phyloP scores from a whole-genome alignment of 2,329 filamentous ascomycete genomes.

The Penicillium sp. region DNA sequence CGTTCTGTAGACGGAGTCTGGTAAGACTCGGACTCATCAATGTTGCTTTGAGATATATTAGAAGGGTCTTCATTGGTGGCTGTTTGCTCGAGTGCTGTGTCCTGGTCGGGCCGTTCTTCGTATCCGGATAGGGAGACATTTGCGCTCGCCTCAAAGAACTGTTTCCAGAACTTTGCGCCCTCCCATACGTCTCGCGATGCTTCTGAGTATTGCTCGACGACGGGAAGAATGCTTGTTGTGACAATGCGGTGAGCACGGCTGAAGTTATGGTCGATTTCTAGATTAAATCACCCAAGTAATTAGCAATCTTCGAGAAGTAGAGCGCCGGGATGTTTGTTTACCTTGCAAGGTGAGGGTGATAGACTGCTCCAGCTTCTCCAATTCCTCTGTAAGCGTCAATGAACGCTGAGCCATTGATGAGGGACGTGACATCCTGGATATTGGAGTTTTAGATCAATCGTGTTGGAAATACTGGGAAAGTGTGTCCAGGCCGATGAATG shows the following conservation, averaged over 20 bases:
- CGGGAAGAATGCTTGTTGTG: constrained; percentile 86
- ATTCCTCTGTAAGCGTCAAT: constrained; percentile 87
- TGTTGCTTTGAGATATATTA: constrained; percentile 50
- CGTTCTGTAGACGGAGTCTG: constrained; percentile 46
- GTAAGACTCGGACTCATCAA: constrained; percentile 47
- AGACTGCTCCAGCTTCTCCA: constrained; percentile 94
- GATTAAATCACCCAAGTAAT: constrained; percentile 9
- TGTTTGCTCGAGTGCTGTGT: constrained; percentile 59
- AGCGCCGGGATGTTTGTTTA: constrained; percentile 39
- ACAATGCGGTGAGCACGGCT: constrained; percentile 96
- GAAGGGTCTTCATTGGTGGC: constrained; percentile 62
- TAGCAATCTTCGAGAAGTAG: constrained; percentile 16
- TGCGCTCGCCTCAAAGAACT: constrained; percentile 98
- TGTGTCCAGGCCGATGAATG: neutral
- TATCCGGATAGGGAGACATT: constrained; percentile 97
- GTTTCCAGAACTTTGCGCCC: constrained; percentile 99
- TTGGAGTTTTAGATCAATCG: neutral
- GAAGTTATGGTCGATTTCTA: constrained; percentile 98
- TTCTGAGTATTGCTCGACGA: constrained; percentile 94
- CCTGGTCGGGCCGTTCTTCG: constrained; percentile 72
- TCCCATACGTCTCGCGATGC: constrained; percentile 96
- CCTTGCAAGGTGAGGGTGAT: constrained; percentile 96
- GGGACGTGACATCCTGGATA: constrained; percentile 55
- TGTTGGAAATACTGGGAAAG: neutral
- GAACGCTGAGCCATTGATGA: constrained; percentile 56